These are phyloP conservation scores for Scheffersomyces segobiensis DNA, from an alignment of 1,139 yeast genomes.

Conservation along the genomic window DNA sequence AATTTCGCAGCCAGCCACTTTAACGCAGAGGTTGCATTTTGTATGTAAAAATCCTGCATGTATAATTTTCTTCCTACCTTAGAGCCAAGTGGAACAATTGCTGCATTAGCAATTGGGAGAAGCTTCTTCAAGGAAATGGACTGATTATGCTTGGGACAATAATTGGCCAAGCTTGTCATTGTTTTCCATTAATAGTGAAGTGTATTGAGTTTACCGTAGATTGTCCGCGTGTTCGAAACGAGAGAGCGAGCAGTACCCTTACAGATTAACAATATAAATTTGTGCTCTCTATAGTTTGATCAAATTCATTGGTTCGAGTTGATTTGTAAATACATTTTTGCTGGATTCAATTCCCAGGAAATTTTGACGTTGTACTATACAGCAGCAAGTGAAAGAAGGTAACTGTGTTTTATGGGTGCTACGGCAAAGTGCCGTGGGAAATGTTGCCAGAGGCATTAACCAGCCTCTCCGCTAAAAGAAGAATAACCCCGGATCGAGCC, in stretches of 20 bases:
- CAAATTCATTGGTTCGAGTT: background rate
- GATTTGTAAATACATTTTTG: background rate
- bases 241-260: background rate
- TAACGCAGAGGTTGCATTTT: background rate
- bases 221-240: background rate
- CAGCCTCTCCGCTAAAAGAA: background rate
- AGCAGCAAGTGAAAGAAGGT: background rate
- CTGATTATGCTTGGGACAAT: background rate
- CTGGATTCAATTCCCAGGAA: background rate
- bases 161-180: background rate
- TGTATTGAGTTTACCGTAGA: background rate
- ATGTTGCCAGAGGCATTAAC: background rate
- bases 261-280: background rate
- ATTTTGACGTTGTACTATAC: background rate
- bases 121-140: background rate
- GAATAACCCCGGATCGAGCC: background rate
- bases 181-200: background rate
- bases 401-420: background rate
- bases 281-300: background rate
- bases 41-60: background rate
- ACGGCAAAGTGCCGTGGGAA: background rate
- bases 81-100: background rate
- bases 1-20: background rate
- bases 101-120: background rate
- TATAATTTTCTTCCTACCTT: background rate